phyloP scores from a whole-genome alignment of 305 asterid species.

The Euphrasia arctica region DNA sequence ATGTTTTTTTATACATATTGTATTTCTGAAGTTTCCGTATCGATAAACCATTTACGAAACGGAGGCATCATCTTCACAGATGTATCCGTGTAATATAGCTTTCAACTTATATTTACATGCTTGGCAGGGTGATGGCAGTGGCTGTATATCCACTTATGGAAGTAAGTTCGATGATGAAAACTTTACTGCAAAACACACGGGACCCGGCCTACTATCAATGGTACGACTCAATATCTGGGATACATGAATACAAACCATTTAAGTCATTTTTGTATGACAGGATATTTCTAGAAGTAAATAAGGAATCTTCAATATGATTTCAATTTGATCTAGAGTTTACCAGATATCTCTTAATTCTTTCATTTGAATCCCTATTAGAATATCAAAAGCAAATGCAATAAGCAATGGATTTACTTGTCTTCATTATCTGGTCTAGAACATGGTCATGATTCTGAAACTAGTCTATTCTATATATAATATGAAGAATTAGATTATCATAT shows the following conservation, averaged over 20 bases:
- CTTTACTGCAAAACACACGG: conserved; percentile 93
- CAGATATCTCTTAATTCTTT: neutral
- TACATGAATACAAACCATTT: neutral
- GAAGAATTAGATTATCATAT: neutral
- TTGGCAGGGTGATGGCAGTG: conserved; percentile 96
- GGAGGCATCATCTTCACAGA: too few relatives aligned
- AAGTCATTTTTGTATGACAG: neutral
- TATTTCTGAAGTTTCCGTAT: too few relatives aligned
- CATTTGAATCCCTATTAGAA: neutral
- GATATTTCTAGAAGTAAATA: neutral
- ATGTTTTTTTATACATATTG: too few relatives aligned
- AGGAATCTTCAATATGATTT: conserved; percentile 1
- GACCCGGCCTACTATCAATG: conserved; percentile 96
- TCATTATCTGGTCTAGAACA: conserved; percentile 2
- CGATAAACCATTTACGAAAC: too few relatives aligned
- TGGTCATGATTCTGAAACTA: neutral
- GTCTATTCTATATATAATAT: neutral
- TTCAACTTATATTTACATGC: conserved; percentile 11
- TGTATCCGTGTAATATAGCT: neutral
- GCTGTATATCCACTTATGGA: conserved; percentile 86
- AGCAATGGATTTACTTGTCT: conserved; percentile 4
- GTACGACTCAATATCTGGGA: conserved; percentile 36
- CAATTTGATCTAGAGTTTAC: neutral
- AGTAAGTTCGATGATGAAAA: conserved; percentile 97
- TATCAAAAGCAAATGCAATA: conserved; percentile 2